Evolutionary conservation across 1,284 basidiomycete species (phyloP).

Genomic region (Clitocybe nebularis): DNA sequence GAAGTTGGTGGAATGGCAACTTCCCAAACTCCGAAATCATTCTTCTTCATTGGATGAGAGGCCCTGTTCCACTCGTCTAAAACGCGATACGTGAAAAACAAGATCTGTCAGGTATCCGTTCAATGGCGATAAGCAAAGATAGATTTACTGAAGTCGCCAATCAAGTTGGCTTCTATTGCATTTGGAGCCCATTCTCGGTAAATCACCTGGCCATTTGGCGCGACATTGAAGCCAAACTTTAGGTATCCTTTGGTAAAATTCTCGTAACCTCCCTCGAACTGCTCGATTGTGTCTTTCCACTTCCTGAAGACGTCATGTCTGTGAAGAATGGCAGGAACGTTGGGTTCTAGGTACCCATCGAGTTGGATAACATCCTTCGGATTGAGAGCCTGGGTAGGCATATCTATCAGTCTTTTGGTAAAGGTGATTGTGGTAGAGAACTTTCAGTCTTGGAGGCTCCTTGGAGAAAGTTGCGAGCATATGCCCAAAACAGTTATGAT

Average conservation of each 20-base stretch:
- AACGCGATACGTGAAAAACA: conserved; percentile 5
- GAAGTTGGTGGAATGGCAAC: conserved; percentile 72
- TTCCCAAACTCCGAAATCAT: conserved; percentile 93
- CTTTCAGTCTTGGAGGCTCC: conserved; percentile 6
- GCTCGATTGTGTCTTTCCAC: conserved; percentile 72
- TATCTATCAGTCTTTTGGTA: conserved; percentile 18
- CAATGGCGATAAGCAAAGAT: conserved; percentile 6
- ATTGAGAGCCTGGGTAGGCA: conserved; percentile 44
- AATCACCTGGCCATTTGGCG: conserved; percentile 63
- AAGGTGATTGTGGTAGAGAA: conserved; percentile 21
- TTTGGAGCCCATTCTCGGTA: conserved; percentile 98
- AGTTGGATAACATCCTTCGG: conserved; percentile 52
- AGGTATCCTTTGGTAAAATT: conserved; percentile 86
- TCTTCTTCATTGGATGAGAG: conserved; percentile 82
- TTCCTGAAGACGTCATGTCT: conserved; percentile 71
- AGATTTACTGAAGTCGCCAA: conserved; percentile 93
- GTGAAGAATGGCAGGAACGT: conserved; percentile 66
- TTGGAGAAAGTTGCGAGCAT: too few species aligned
- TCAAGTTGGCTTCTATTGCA: conserved; percentile 76
- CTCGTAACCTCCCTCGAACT: conserved; percentile 86
- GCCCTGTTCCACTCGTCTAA: conserved; percentile 87
- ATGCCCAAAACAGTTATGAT: too few species aligned
- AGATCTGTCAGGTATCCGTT: conserved; percentile 2
- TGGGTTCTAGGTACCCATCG: conserved; percentile 76
- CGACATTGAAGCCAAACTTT: conserved; percentile 80